A percentile compares a stretch with the other conserved stretches of the same genome.
These are phyloP conservation scores for Blepharisma stoltei DNA, from an alignment of 73 alveolate species.

Conservation along the genomic window DNA sequence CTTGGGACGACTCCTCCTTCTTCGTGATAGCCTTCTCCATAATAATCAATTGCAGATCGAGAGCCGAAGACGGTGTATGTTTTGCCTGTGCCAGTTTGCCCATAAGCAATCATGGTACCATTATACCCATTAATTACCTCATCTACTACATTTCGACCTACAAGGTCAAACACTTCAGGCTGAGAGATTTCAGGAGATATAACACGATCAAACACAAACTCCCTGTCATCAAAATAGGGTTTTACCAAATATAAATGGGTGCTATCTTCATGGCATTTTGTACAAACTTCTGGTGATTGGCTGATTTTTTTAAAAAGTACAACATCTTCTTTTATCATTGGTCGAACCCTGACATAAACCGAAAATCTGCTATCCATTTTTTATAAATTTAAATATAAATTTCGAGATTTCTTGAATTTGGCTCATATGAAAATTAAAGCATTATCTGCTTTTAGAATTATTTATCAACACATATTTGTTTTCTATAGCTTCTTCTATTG, in stretches of 20 bases:
- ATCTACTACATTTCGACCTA: conserved; percentile 68
- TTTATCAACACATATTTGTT: too few relatives aligned
- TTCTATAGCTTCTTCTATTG: too few relatives aligned
- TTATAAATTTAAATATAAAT: too few relatives aligned
- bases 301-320: background rate
- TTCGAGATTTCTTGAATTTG: too few relatives aligned
- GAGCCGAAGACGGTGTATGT: conserved; percentile 95
- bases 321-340: conserved; percentile 1
- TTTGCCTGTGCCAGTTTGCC: conserved; percentile 97
- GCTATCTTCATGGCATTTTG: conserved; percentile 32
- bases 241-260: conserved; percentile 32
- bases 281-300: background rate
- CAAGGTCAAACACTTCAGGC: conserved; percentile 58
- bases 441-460: too few relatives aligned
- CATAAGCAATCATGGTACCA: conserved; percentile 94
- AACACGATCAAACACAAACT: conserved; percentile 81
- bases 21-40: conserved; percentile 46
- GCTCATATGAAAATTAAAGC: too few relatives aligned
- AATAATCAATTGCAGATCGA: conserved; percentile 43
- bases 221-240: conserved; percentile 51
- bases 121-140: conserved; percentile 78
- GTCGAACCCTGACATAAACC: conserved; percentile 19
- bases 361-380: conserved; percentile 29
- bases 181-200: conserved; percentile 67
- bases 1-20: conserved; percentile 85